Percentiles rank a stretch among this genome's conserved stretches.
These are phyloP conservation scores for Capillidium heterosporum DNA, from an alignment of 371 early-diverging fungal genomes.

Conservation along the genomic window DNA sequence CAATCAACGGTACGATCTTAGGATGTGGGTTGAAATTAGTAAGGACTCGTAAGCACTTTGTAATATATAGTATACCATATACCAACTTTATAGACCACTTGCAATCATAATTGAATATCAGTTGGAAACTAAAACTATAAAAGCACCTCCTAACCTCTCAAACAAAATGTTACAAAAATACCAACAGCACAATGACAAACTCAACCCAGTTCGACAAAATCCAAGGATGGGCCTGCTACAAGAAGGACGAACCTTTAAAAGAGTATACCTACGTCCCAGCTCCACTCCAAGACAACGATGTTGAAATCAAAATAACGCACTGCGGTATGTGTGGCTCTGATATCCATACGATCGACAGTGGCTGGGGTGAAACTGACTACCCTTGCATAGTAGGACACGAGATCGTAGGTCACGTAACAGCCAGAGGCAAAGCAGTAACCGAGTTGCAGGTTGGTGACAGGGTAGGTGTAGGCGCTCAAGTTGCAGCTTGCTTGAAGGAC, in stretches of 20 bases:
- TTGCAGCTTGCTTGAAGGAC: slow-evolving; percentile 20
- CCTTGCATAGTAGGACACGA: slow-evolving; percentile 54
- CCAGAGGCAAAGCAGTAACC: slow-evolving; percentile 26
- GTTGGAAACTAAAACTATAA: too few relatives aligned
- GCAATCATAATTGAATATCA: too few relatives aligned
- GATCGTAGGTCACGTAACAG: slow-evolving; percentile 42
- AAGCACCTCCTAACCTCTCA: too few relatives aligned
- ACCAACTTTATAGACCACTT: too few relatives aligned
- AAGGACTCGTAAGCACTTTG: too few relatives aligned
- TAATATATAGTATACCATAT: too few relatives aligned
- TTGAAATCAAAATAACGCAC: slow-evolving; percentile 26
- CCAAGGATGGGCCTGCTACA: slow-evolving; percentile 17
- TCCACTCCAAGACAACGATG: slow-evolving; percentile 20
- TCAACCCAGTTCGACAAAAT: too few relatives aligned
- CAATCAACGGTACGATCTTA: too few relatives aligned
- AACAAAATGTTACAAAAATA: too few relatives aligned
- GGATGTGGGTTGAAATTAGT: too few relatives aligned
- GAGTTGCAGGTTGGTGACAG: slow-evolving; percentile 42
- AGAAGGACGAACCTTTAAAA: slow-evolving; percentile 16
- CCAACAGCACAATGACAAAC: too few relatives aligned
- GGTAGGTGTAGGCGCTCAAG: slow-evolving; percentile 55
- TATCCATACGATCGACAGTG: slow-evolving; percentile 37
- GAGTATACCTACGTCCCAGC: slow-evolving; percentile 20
- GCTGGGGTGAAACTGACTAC: slow-evolving; percentile 25
- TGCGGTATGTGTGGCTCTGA: slow-evolving; percentile 43